Conservation (phyloP, 163 green algal genomes). For the Scenedesmus sp. region DNA sequence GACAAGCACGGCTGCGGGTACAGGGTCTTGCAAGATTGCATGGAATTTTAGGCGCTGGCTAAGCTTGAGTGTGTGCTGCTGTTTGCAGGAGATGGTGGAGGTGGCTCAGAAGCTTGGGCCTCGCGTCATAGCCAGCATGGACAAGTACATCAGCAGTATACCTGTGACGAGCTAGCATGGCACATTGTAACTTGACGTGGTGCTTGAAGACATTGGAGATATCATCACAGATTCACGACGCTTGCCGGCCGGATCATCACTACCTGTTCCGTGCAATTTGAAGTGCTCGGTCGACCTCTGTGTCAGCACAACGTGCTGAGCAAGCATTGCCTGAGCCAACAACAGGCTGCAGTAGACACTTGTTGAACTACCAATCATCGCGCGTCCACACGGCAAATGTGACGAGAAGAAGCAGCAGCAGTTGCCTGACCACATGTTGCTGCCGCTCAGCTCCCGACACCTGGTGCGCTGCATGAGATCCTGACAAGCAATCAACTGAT, state of each 20-base stretch:
- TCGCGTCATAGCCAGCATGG: slow-evolving; percentile 34
- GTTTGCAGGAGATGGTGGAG: slow-evolving; percentile 62
- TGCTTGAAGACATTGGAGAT: not conserved
- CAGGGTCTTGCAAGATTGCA: not conserved
- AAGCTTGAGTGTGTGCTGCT: slow-evolving; percentile 44
- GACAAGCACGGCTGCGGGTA: not conserved
- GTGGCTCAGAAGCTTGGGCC: slow-evolving; percentile 61
- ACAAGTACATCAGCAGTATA: slow-evolving; percentile 39
- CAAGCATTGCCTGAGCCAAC: not conserved
- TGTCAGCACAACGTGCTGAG: not conserved
- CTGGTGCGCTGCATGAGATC: not conserved
- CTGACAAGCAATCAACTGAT: not conserved
- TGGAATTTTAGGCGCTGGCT: not conserved
- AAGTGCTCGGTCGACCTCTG: not conserved
- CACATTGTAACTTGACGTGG: not conserved
- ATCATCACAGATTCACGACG: not conserved
- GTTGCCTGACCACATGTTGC: slow-evolving; percentile 5
- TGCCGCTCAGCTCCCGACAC: not conserved
- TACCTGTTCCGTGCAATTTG: not conserved
- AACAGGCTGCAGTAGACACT: too few species aligned
- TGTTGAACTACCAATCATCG: too few species aligned
- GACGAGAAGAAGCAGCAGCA: not conserved
- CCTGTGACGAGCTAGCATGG: slow-evolving; percentile 11
- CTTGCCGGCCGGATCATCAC: not conserved
- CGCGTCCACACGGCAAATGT: not conserved